Evolutionary conservation across 306 rosid genomes (phyloP), one percentile per base, ranked within the genome.

Genomic region (Lathyrus tuberosus): DNA sequence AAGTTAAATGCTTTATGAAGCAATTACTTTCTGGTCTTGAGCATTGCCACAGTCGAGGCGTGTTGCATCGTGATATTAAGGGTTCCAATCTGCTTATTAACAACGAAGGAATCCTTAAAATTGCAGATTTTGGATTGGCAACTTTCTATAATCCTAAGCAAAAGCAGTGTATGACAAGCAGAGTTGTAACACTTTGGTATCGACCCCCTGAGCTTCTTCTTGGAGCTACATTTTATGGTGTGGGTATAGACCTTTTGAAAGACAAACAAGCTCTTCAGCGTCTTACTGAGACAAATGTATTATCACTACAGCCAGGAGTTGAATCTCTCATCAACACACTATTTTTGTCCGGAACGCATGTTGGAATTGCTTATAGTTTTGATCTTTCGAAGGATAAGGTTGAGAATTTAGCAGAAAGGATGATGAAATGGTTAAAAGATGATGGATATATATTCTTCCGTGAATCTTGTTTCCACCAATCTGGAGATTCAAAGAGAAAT

Each of bases 181-280:
- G 97, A 72, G 99, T 94, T 63, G 97, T 94, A 62, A 94, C 99
- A 62, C 96, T 94, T 37, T 94, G 99, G 99, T 94, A 94, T 82
- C 91, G 99, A 3, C 95, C 99, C 10, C 99, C 95, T 37, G 99
- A 94, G 81, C 91, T 94, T 53, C 96, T 94, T 78, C 97, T 94
- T 70, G 99, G 99, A 54, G 97, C 97, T 71, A 91, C 96, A 40
- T 62, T 56, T 42, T 94, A 94, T 65, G 92, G 92, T 53, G 86
- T 80, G 54, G 88, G 92, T 71, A 82, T 91, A 65, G 97, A 94
- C 81, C 91, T 94, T 65, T 94, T n/a, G n/a, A n/a, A n/a, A n/a
- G n/a, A n/a, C n/a, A n/a, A n/a, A n/a, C n/a, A n/a, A n/a, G n/a
- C n/a, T n/a, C n/a, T n/a, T n/a, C n/a, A n/a, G n/a, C n/a, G n/a